Evolutionary conservation across 805 yeast genomes (phyloP).

Genomic region (Ogataea pini): DNA sequence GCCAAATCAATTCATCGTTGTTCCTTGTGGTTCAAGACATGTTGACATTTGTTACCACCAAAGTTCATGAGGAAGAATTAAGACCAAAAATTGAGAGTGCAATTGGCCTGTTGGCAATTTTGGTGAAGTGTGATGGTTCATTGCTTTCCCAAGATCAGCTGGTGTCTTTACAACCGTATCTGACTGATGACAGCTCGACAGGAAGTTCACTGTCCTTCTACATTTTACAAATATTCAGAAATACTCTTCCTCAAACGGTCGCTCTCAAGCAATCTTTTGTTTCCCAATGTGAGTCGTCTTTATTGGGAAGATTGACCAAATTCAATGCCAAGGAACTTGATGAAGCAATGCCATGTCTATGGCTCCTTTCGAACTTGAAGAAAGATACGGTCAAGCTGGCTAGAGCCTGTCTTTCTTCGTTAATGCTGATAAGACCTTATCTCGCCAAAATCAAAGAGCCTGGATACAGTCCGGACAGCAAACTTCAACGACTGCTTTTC

Average conservation of each 20-base stretch:
- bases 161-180: constrained; percentile 60
- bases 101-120: constrained; percentile 53
- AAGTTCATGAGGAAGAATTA: constrained; percentile 31
- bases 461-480: constrained; percentile 40
- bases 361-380: constrained; percentile 52
- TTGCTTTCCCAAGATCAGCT: constrained; percentile 69
- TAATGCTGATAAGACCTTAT: constrained; percentile 51
- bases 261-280: constrained; percentile 54
- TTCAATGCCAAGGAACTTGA: constrained; percentile 60
- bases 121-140: constrained; percentile 53
- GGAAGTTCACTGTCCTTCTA: constrained; percentile 45
- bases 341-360: constrained; percentile 73
- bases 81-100: constrained; percentile 34
- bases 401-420: constrained; percentile 64
- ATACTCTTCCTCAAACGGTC: constrained; percentile 44
- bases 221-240: constrained; percentile 55
- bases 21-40: constrained; percentile 36
- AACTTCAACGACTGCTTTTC: constrained; percentile 56
- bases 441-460: constrained; percentile 28
- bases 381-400: constrained; percentile 51
- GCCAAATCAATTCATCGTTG: constrained; percentile 25
- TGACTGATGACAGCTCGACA: constrained; percentile 48
- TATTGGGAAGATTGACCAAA: constrained; percentile 60
- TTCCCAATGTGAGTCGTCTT: constrained; percentile 46
- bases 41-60: constrained; percentile 39